These are phyloP conservation scores for Geotrichum aggregatum DNA, from an alignment of 1,139 yeast genomes.

Conservation along the genomic window DNA sequence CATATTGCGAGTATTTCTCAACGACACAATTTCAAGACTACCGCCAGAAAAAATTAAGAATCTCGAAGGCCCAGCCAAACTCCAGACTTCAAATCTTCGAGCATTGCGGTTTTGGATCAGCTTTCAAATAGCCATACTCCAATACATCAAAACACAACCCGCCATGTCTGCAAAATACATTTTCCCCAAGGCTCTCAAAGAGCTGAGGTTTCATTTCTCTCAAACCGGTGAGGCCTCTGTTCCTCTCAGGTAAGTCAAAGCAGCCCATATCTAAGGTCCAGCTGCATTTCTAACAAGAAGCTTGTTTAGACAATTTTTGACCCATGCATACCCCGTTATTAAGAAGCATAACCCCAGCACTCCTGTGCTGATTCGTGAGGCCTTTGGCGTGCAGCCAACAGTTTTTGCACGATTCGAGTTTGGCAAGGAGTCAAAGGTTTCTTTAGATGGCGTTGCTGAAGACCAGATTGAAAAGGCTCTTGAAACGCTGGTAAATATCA, in stretches of 20 bases:
- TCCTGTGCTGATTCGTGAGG: constrained; percentile 74
- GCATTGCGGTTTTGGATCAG: too few species aligned
- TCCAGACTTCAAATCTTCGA: background rate
- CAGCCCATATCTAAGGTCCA: background rate
- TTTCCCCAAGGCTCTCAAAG: constrained; percentile 63
- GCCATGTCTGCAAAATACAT: constrained; percentile 44
- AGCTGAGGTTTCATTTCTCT: constrained; percentile 73
- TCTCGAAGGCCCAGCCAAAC: background rate
- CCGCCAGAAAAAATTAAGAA: constrained; percentile 5
- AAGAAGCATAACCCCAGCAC: constrained; percentile 54
- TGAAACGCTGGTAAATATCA: constrained; percentile 8
- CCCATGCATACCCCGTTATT: constrained; percentile 56
- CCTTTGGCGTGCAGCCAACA: constrained; percentile 66
- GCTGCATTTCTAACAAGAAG: background rate
- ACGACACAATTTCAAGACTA: background rate
- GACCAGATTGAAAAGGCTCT: constrained; percentile 17
- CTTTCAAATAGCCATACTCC: too few species aligned
- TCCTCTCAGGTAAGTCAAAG: constrained; percentile 48
- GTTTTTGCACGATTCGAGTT: constrained; percentile 61
- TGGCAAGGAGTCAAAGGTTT: constrained; percentile 37
- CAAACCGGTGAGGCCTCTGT: constrained; percentile 69
- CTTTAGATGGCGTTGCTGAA: constrained; percentile 33
- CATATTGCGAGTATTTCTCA: constrained; percentile 1
- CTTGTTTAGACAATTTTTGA: constrained; percentile 49
- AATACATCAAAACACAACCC: background rate